These are phyloP conservation scores for Jasminum sambac DNA, from an alignment of 257 asterid genomes.

Conservation along the genomic window DNA sequence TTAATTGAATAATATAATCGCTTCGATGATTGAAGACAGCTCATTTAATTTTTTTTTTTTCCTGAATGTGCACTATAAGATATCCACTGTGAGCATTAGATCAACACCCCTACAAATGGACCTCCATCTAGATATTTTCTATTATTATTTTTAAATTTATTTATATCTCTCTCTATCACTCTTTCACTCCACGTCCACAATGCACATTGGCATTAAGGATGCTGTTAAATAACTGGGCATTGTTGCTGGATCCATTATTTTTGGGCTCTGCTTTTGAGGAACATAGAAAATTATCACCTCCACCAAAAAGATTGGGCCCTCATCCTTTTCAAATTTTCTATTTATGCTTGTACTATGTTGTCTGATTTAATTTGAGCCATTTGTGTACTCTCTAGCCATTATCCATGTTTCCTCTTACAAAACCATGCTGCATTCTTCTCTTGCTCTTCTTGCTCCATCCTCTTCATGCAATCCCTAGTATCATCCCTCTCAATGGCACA, in stretches of 20 bases:
- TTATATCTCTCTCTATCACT: too few relatives aligned
- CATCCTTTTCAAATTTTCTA: constrained; percentile 14
- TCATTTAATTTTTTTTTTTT: too few relatives aligned
- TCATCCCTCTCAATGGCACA: constrained; percentile 40
- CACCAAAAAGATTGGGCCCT: constrained; percentile 27
- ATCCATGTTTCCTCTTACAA: constrained; percentile 29
- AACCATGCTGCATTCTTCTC: constrained; percentile 9
- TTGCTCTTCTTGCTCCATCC: constrained; percentile 28
- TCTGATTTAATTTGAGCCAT: constrained; percentile 3
- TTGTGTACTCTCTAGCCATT: constrained; percentile 2
- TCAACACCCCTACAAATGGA: too few relatives aligned
- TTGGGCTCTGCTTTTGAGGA: constrained; percentile 58
- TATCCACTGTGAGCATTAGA: too few relatives aligned
- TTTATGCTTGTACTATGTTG: not conserved
- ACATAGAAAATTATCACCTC: constrained; percentile 27
- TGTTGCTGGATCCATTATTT: constrained; percentile 41
- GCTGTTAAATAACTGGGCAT: not conserved
- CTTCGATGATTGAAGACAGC: too few relatives aligned
- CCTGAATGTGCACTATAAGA: too few relatives aligned
- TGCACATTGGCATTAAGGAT: too few relatives aligned
- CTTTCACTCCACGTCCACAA: too few relatives aligned
- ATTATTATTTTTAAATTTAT: too few relatives aligned
- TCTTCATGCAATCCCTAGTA: constrained; percentile 43
- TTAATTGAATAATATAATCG: too few relatives aligned
- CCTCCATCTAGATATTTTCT: too few relatives aligned